phyloP scores from a whole-genome alignment of 1,284 basidiomycete species.

The Mycena citricolor region DNA sequence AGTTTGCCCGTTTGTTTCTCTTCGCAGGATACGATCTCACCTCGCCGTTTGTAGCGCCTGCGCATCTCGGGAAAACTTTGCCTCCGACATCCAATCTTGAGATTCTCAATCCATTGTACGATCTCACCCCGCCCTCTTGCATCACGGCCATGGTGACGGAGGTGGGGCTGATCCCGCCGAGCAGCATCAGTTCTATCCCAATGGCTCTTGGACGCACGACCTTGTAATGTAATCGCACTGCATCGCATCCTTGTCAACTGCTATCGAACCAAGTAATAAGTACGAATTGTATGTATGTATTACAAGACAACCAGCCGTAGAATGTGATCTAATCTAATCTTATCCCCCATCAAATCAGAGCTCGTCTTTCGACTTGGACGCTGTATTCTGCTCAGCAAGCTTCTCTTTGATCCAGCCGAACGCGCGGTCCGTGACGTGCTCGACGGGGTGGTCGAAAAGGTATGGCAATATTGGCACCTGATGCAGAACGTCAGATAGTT shows the following conservation, averaged over 20 bases:
- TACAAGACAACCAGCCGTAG: no score
- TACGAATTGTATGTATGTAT: no score
- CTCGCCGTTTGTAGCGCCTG: conserved; percentile 33
- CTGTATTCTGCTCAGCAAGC: conserved; percentile 40
- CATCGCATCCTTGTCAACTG: no score
- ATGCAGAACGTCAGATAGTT: not conserved
- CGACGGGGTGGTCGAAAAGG: conserved; percentile 84
- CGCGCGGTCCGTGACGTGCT: conserved; percentile 58
- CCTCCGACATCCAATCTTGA: conserved; percentile 54
- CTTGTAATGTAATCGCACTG: conserved; percentile 32
- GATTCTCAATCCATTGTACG: conserved; percentile 84
- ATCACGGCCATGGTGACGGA: conserved; percentile 97
- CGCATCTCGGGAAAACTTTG: conserved; percentile 33
- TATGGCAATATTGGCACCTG: conserved; percentile 74
- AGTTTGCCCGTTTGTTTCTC: conserved; percentile 22
- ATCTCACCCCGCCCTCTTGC: conserved; percentile 84
- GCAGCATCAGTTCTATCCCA: conserved; percentile 78
- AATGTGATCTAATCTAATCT: no score
- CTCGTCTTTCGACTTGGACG: conserved; percentile 30
- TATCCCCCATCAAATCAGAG: conserved; percentile 10
- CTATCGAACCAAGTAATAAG: no score
- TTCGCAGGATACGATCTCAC: conserved; percentile 13
- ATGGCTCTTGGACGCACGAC: conserved; percentile 64
- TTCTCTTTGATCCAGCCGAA: conserved; percentile 68
- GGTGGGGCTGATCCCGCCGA: conserved; percentile 89